phyloP scores from a whole-genome alignment of 2,329 filamentous ascomycete species.

The Helminthosporium solani region DNA sequence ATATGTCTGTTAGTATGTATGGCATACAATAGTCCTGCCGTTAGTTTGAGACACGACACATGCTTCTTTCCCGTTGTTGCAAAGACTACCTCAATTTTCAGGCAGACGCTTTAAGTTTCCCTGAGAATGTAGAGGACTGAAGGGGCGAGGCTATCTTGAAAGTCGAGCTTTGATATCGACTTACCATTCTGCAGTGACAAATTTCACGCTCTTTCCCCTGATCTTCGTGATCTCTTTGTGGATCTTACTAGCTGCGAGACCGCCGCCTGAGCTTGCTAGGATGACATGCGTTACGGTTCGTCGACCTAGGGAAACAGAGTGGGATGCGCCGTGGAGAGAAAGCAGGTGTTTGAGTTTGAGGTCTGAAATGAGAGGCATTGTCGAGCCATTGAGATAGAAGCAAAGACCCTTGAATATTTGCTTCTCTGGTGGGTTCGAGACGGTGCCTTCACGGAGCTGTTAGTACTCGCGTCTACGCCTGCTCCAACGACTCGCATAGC shows the following conservation, averaged over 20 bases:
- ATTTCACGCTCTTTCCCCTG: conserved; percentile 71
- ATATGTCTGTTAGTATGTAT: conserved; percentile 15
- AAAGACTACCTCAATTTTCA: no score
- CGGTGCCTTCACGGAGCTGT: no score
- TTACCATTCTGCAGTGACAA: conserved; percentile 76
- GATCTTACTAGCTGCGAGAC: conserved; percentile 73
- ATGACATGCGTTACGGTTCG: conserved; percentile 84
- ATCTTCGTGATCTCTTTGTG: conserved; percentile 73
- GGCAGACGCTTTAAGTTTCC: background rate
- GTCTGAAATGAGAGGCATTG: conserved; percentile 77
- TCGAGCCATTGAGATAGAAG: conserved; percentile 87
- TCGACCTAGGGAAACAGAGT: conserved; percentile 70
- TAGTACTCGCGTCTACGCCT: no score
- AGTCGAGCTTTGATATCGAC: conserved; percentile 12
- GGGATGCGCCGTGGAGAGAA: conserved; percentile 68
- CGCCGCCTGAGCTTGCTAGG: conserved; percentile 67
- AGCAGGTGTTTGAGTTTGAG: conserved; percentile 81
- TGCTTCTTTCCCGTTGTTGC: background rate
- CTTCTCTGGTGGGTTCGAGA: conserved; percentile 16
- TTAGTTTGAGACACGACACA: background rate
- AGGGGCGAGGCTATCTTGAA: conserved; percentile 5
- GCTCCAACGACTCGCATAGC: no score
- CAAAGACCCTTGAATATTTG: conserved; percentile 69
- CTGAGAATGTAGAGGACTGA: conserved; percentile 1
- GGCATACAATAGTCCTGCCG: background rate